Conservation (phyloP, 495 filamentous ascomycete genomes). For the Rhypophila decipiens region DNA sequence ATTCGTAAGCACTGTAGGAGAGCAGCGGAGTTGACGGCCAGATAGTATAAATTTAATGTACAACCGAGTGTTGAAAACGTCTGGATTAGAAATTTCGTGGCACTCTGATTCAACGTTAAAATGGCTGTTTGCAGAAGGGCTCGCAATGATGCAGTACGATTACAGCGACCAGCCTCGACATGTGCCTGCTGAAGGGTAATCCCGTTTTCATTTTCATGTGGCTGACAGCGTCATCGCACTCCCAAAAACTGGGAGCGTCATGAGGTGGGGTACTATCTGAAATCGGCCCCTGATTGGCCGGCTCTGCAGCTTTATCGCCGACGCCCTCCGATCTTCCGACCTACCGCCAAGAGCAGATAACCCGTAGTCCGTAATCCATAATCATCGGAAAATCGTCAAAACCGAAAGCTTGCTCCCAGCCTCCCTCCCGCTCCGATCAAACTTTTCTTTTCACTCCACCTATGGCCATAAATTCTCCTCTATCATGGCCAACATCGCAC, state of each 20-base stretch:
- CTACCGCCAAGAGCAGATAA: too few species aligned
- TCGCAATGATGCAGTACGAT: too few species aligned
- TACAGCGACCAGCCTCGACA: too few species aligned
- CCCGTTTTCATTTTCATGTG: slow-evolving; percentile 1
- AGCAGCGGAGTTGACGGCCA: too few species aligned
- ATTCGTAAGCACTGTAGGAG: too few species aligned
- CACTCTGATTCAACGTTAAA: too few species aligned
- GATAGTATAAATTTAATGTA: too few species aligned
- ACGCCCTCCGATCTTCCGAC: slow-evolving; percentile 4
- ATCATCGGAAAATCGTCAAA: slow-evolving; percentile 7
- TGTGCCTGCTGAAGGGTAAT: too few species aligned
- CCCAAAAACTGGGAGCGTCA: not conserved
- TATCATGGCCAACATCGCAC: slow-evolving; percentile 66
- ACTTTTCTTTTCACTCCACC: slow-evolving; percentile 5
- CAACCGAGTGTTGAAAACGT: too few species aligned
- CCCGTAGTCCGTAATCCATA: too few species aligned
- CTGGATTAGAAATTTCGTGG: too few species aligned
- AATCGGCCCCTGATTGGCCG: slow-evolving; percentile 2
- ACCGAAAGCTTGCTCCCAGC: slow-evolving; percentile 11
- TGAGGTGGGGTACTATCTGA: not conserved
- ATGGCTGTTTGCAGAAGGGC: too few species aligned
- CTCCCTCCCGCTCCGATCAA: not conserved
- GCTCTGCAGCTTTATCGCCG: slow-evolving; percentile 4
- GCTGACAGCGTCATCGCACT: not conserved
- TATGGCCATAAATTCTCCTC: slow-evolving; percentile 3